These are phyloP conservation scores for Colletotrichum echinochloae DNA, from an alignment of 2,329 filamentous ascomycete species.

Conservation along the genomic window DNA sequence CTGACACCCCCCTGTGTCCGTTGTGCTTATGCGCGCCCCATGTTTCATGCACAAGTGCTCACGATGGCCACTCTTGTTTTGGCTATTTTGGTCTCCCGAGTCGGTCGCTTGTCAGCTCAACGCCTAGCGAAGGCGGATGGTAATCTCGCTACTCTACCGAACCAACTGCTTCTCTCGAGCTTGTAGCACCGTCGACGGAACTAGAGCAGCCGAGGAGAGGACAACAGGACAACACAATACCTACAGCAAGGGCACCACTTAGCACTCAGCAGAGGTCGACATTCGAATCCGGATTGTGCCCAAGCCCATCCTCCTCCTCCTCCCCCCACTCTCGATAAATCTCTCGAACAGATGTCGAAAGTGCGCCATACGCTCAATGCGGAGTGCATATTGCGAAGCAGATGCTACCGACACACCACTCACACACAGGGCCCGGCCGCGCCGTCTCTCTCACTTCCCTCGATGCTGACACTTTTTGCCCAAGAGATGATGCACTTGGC, in stretches of 20 bases:
- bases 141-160: neutral
- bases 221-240: too few species aligned
- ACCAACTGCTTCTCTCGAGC: too few species aligned
- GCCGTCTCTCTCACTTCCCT: too few species aligned
- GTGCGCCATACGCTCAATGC: neutral
- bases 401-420: neutral
- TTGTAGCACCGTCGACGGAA: too few species aligned
- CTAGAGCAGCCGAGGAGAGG: too few species aligned
- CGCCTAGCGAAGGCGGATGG: neutral
- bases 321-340: neutral
- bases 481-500: neutral
- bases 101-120: neutral
- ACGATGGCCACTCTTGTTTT: slow-evolving; percentile 10
- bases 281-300: neutral
- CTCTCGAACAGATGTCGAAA: neutral
- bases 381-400: slow-evolving; percentile 16
- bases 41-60: slow-evolving; percentile 28
- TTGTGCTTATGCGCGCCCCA: slow-evolving; percentile 23
- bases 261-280: neutral
- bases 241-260: neutral
- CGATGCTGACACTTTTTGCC: too few species aligned
- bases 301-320: neutral
- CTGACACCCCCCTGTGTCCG: slow-evolving; percentile 16
- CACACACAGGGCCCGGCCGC: neutral
- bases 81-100: slow-evolving; percentile 22